phyloP scores from a whole-genome alignment of 768 basidiomycete genomes.

The Russula brevipes region DNA sequence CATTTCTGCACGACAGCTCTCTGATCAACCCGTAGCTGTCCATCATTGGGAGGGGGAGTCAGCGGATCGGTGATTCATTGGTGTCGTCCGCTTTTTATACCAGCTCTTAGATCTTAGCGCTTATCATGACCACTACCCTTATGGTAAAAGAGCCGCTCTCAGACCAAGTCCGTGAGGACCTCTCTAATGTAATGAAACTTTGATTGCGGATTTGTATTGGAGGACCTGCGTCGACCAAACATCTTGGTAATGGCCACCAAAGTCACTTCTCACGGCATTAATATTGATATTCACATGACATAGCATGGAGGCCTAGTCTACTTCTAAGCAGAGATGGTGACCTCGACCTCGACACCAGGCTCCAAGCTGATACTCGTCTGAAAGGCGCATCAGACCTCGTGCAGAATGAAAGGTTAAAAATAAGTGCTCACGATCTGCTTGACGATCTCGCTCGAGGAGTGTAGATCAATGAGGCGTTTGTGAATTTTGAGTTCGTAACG shows the following conservation, averaged over 20 bases:
- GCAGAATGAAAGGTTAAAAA: background rate
- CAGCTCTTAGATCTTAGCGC: too few species aligned
- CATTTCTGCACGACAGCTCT: too few species aligned
- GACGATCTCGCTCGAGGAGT: constrained; percentile 98
- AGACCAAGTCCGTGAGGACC: too few species aligned
- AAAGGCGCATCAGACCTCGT: background rate
- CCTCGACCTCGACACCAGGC: constrained; percentile 98
- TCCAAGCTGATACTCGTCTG: constrained; percentile 98
- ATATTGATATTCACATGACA: constrained; percentile 2
- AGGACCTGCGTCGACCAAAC: too few species aligned
- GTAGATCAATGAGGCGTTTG: constrained; percentile 98
- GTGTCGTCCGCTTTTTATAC: too few species aligned
- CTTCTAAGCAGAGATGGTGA: constrained; percentile 79
- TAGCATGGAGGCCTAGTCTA: constrained; percentile 8
- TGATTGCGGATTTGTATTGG: too few species aligned
- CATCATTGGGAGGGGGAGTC: too few species aligned
- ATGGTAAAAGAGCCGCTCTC: too few species aligned
- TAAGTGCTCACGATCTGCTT: constrained; percentile 87
- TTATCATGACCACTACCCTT: too few species aligned
- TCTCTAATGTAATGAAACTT: too few species aligned
- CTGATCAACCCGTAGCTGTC: too few species aligned
- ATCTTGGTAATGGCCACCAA: background rate
- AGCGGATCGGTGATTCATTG: too few species aligned
- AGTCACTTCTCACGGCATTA: background rate
- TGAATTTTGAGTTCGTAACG: constrained; percentile 98